A percentile compares a stretch with the other conserved stretches of the same genome.
Conservation (phyloP, 139 green algal species). For the Spirogloea muscicola region DNA sequence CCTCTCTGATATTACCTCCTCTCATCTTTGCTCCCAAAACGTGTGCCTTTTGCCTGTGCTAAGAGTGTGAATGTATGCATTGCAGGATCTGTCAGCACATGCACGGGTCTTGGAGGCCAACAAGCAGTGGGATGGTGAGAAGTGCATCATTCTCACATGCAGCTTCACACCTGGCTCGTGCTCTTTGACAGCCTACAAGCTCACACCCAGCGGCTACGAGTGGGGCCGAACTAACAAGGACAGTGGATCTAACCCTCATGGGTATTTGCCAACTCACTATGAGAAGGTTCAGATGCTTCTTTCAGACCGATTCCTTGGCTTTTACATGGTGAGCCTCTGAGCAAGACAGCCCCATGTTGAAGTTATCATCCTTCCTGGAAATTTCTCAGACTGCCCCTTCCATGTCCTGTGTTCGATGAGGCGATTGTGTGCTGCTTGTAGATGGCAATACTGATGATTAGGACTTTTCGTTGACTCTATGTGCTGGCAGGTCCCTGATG, state of each 20-base stretch:
- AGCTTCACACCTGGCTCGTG: constrained; percentile 95
- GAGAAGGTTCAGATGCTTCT: constrained; percentile 99
- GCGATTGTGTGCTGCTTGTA: neutral
- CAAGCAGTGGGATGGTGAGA: constrained; percentile 94
- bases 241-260: constrained; percentile 60
- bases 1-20: neutral
- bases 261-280: constrained; percentile 88
- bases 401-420: neutral
- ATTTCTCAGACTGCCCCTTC: neutral
- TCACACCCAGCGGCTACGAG: constrained; percentile 78
- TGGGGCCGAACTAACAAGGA: constrained; percentile 79
- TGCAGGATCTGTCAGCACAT: constrained; percentile 87
- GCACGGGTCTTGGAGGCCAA: constrained; percentile 91
- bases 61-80: no score
- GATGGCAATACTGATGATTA: neutral
- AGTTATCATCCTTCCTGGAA: neutral
- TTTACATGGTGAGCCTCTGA: constrained; percentile 83
- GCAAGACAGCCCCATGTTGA: neutral
- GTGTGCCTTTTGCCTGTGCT: no score
- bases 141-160: constrained; percentile 86
- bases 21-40: neutral
- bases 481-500: constrained; percentile 43
- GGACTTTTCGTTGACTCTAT: constrained; percentile 15
- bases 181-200: constrained; percentile 93
- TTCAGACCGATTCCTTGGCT: constrained; percentile 96